Evolutionary conservation across 106 monocot genomes (phyloP).

Genomic region (Acorus calamus): DNA sequence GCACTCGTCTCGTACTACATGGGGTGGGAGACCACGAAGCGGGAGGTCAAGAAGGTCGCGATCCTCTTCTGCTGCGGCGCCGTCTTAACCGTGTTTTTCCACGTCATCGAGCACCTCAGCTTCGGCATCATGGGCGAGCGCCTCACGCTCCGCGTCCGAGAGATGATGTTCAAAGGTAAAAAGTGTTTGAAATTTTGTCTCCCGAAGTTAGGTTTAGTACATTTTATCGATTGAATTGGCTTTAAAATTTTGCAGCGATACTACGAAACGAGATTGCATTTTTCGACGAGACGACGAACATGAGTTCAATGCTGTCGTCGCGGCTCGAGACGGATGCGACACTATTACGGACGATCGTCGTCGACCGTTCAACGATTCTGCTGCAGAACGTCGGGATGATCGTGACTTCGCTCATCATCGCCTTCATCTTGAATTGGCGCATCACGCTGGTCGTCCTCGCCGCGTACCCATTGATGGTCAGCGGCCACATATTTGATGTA

Average conservation of each 20-base stretch:
- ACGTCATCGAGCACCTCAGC: constrained; percentile 65
- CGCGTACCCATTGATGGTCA: constrained; percentile 82
- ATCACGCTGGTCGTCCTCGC: constrained; percentile 85
- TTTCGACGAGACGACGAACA: constrained; percentile 66
- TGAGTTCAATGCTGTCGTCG: constrained; percentile 68
- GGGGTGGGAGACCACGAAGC: constrained; percentile 82
- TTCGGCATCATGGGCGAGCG: constrained; percentile 98
- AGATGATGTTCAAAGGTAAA: constrained; percentile 79
- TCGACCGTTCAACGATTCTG: constrained; percentile 80
- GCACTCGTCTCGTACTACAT: constrained; percentile 94
- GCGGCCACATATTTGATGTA: constrained; percentile 92
- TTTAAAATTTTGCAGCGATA: constrained; percentile 35
- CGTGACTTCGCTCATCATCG: constrained; percentile 72
- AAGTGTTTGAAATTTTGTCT: neutral
- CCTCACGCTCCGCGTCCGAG: constrained; percentile 81
- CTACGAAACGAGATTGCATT: constrained; percentile 84
- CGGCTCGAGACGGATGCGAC: constrained; percentile 86
- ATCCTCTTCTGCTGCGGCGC: constrained; percentile 77
- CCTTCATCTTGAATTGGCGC: constrained; percentile 88
- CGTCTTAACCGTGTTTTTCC: constrained; percentile 55
- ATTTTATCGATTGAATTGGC: neutral
- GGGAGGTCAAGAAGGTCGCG: constrained; percentile 77
- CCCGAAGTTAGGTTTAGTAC: neutral
- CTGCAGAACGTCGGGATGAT: constrained; percentile 94
- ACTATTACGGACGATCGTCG: constrained; percentile 64